Evolutionary conservation across 352 stramenopile species (phyloP), one percentile per base, ranked within the genome.

Genomic region (Hyphochytrium catenoides): DNA sequence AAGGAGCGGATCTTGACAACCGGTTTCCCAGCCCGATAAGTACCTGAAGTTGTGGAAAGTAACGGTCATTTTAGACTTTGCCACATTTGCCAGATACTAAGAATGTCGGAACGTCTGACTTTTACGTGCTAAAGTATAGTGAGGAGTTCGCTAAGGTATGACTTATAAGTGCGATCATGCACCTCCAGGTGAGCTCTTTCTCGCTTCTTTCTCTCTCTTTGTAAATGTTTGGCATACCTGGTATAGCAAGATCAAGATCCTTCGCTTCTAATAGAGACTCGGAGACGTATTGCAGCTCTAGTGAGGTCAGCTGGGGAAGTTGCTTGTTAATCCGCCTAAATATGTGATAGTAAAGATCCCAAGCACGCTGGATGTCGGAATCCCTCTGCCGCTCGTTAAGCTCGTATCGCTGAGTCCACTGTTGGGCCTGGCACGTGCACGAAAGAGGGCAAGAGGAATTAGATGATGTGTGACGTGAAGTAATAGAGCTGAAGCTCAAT

Each of bases 331-430:
- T 77, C 8, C 66, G 59, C 7, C 82, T 62, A 55, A 98, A 98
- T 7, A 98, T 84, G 41, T 77, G 69, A 49, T 98, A 97, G 51
- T 98, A 98, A 11, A 96, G 54, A 43, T 97, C 82, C 91, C 91
- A 98, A 0, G 87, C 87, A 39, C 91, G 76, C 48, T 94, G 87
- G 36, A 96, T 46, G 37, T 87, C 75, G 9, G 69, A 58, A 31
- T 75, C 59, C 33, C 67, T 74, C 31, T 53, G 52, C 3, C 48
- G 43, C 31, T 25, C 1, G 17, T 17, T 32, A 25, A 34, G 28
- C 60, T 52, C 22, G 52, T 63, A 22, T 3, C 60, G 51, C 38
- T 74, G 57, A 7, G 74, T 44, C 62, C 62, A 77, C 26, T 77
- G 62, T 35, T 74, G 55, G 0, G 63, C 63, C 45, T n/a, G n/a